Conservation (phyloP, 2,329 filamentous ascomycete genomes). For the Cercospora sp. region DNA sequence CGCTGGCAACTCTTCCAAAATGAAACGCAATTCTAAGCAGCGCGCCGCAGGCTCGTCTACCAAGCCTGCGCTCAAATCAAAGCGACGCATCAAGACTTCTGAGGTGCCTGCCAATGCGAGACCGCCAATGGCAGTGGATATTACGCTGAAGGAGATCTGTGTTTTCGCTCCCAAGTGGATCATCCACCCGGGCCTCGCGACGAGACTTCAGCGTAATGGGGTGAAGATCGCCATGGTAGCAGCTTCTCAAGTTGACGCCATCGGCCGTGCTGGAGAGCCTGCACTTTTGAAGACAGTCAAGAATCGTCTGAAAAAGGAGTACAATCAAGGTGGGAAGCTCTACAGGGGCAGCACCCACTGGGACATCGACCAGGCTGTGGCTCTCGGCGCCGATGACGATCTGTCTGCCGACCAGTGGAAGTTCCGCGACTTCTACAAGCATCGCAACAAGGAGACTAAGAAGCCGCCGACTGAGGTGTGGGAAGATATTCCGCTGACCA, state of each 20-base stretch:
- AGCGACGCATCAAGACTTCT: neutral
- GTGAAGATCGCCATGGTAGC: neutral
- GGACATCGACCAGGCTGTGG: neutral
- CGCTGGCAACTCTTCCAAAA: neutral
- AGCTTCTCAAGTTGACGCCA: neutral
- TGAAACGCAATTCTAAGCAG: neutral
- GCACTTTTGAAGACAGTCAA: neutral
- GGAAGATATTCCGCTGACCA: neutral
- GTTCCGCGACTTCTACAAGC: neutral
- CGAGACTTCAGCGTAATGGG: neutral
- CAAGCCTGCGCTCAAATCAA: neutral
- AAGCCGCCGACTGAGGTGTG: neutral
- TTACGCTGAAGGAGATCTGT: neutral
- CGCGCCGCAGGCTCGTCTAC: neutral
- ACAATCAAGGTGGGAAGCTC: neutral
- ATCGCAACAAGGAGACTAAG: neutral
- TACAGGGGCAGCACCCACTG: neutral
- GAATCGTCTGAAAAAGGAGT: neutral
- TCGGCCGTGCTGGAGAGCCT: neutral
- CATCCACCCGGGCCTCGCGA: neutral
- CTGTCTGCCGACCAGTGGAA: neutral
- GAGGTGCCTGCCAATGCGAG: neutral
- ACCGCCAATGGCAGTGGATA: neutral
- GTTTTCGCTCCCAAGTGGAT: neutral
- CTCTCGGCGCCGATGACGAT: neutral